Conservation (phyloP, 495 filamentous ascomycete species). For the Daldinia bambusicola region DNA sequence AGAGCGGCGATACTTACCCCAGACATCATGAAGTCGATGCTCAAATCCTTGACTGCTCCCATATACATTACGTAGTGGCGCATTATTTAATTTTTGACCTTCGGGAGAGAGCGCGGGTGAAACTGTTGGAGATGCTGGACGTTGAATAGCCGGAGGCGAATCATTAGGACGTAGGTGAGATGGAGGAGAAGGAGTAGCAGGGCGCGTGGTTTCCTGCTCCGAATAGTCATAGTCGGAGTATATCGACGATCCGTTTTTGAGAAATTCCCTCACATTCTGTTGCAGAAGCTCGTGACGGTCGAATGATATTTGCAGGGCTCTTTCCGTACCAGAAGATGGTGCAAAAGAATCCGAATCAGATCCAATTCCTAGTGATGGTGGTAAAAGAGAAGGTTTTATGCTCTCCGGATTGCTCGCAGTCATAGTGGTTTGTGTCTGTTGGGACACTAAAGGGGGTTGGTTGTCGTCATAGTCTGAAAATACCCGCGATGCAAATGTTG, state of each 20-base stretch:
- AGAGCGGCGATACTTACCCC: constrained; percentile 40
- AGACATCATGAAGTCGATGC: constrained; percentile 41
- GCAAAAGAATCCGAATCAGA: constrained; percentile 39
- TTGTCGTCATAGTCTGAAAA: constrained; percentile 40
- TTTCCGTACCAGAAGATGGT: constrained; percentile 43
- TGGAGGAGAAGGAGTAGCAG: constrained; percentile 16
- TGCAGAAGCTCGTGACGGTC: constrained; percentile 17
- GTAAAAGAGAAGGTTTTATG: constrained; percentile 17
- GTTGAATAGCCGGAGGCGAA: constrained; percentile 2
- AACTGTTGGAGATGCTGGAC: background rate
- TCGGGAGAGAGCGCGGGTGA: constrained; percentile 9
- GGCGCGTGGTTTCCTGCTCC: constrained; percentile 7
- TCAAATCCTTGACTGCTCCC: constrained; percentile 16
- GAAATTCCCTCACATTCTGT: background rate
- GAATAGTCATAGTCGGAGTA: constrained; percentile 14
- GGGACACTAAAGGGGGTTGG: constrained; percentile 25
- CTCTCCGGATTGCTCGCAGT: constrained; percentile 26
- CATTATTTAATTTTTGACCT: constrained; percentile 1
- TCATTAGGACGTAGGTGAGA: background rate
- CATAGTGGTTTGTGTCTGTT: constrained; percentile 47
- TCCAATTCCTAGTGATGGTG: background rate
- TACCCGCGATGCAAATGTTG: constrained; percentile 39
- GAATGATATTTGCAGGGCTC: constrained; percentile 34
- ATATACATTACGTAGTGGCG: background rate
- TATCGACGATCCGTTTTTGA: background rate